Evolutionary conservation across 495 filamentous ascomycete species (phyloP), one percentile per base, ranked within the genome.

Genomic region (Aspergillus conjunctus): DNA sequence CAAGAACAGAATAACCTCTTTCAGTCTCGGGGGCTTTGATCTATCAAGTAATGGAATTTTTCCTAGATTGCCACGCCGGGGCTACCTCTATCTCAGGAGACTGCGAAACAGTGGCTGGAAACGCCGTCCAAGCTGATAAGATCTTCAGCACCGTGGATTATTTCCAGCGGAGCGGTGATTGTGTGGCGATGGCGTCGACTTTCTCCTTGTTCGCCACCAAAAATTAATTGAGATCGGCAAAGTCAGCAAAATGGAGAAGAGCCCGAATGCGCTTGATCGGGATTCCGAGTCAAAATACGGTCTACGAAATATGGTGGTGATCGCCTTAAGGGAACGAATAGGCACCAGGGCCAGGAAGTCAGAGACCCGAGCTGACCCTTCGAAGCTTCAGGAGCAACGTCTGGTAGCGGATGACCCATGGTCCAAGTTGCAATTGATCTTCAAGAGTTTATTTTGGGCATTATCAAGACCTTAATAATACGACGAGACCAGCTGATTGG

Each of bases 391-490:
- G 10, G 8, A 21, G 10, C 11, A 17, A 6, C 10, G 44, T 48
- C 21, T 8, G 44, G 7, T 20, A 18, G 44, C n/a, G 10, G 44
- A 48, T 48, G 44, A 48, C 44, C 26, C 44, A 21, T 48, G 44
- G 44, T 48, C 44, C 5, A 48, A 48, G 44, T 48, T 48, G 44
- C 44, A 48, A 48, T 21, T 43, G 46, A 51, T 50, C 55, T 17
- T 30, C 32, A 51, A 20, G 46, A 58, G 56, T 45, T 58, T 58
- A 51, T 58, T 58, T 31, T 18, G 15, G 33, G 18, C 51, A 58
- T 51, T 58, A 58, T 30, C 49, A 32, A 18, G 10, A 21, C 18
- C 44, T 48, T 48, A 48, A 20, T 21, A 48, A 48, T 21, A 48
- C 44, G 17, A 30, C 49, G 14, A 6, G 21, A 15, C 49, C 8